These are phyloP conservation scores for Camellia sinensis DNA, from an alignment of 148 eudicot species.

Conservation along the genomic window DNA sequence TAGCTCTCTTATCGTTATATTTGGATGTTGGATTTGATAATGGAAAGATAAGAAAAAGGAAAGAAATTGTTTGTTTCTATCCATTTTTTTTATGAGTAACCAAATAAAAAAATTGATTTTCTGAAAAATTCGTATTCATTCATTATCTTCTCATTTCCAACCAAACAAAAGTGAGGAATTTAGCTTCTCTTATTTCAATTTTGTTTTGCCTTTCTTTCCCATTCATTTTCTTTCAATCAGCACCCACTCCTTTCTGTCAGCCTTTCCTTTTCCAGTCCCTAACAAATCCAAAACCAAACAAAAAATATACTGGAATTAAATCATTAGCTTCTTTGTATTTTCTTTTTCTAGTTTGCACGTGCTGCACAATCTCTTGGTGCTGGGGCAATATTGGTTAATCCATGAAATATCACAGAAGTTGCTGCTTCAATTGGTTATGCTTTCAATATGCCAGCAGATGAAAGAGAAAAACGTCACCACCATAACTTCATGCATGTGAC, in stretches of 20 bases:
- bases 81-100: no score
- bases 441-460: conserved; percentile 68
- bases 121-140: no score
- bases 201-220: no score
- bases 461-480: conserved; percentile 69
- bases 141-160: background rate
- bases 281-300: background rate
- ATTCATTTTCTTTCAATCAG: background rate
- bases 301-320: background rate
- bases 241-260: background rate
- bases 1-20: no score
- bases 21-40: no score
- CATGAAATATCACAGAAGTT: conserved; percentile 80
- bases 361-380: conserved; percentile 96
- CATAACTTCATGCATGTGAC: conserved; percentile 74
- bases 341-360: conserved; percentile 64
- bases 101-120: no score
- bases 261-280: no score
- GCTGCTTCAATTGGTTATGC: conserved; percentile 73
- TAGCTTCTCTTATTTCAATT: background rate
- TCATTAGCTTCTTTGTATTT: background rate
- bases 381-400: conserved; percentile 81
- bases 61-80: no score
- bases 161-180: no score
- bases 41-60: no score